These are phyloP conservation scores for Paecilomyces niveus DNA, from an alignment of 2,329 filamentous ascomycete genomes.

Conservation along the genomic window DNA sequence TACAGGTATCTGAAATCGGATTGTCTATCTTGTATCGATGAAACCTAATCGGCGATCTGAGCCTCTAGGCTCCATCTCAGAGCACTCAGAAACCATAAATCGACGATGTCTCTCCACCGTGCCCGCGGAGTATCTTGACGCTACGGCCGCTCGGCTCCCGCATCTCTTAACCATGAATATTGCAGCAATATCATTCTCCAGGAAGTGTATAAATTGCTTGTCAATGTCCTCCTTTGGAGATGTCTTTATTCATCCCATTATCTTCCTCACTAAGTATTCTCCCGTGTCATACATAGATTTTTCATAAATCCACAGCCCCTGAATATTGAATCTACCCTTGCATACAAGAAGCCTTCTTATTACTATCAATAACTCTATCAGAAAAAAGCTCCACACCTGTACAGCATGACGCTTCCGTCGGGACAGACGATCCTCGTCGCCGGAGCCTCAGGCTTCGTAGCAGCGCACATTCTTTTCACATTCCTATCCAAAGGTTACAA, in stretches of 20 bases:
- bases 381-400: background rate
- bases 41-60: background rate
- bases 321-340: background rate
- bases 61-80: background rate
- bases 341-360: background rate
- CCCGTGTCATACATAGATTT: background rate
- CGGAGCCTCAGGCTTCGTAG: conserved; percentile 55
- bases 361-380: background rate
- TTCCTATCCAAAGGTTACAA: conserved; percentile 48
- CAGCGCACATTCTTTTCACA: conserved; percentile 50
- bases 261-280: background rate
- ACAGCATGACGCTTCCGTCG: background rate
- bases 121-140: background rate
- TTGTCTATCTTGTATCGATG: background rate
- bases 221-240: background rate
- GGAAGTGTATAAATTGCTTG: background rate
- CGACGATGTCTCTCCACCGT: background rate
- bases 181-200: background rate
- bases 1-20: background rate
- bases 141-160: background rate
- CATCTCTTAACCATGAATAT: background rate
- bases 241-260: background rate
- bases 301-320: background rate
- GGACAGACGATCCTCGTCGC: conserved; percentile 1
- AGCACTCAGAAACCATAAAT: background rate